Evolutionary conservation across 768 basidiomycete genomes (phyloP).

Genomic region (Trichaptum fuscoviolaceum): DNA sequence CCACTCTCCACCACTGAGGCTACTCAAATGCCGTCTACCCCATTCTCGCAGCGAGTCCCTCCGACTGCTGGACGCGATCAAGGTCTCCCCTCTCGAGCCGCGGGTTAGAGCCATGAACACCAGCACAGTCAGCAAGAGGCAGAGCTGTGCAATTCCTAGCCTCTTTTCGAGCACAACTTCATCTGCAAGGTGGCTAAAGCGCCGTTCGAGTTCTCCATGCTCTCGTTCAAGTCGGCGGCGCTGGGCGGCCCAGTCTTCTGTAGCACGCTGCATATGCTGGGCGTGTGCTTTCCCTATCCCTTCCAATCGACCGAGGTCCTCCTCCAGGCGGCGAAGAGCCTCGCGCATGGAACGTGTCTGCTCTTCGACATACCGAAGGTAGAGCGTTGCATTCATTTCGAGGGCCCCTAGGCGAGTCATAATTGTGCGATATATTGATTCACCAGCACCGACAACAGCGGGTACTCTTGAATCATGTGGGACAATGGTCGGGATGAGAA

Average conservation of each 20-base stretch:
- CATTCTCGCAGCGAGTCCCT: constrained; percentile 40
- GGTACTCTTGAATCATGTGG: constrained; percentile 9
- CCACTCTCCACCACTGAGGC: constrained; percentile 46
- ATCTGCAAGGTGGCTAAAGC: constrained; percentile 69
- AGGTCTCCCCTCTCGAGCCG: constrained; percentile 43
- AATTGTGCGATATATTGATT: constrained; percentile 94
- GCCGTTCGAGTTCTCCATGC: constrained; percentile 58
- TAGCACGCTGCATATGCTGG: constrained; percentile 55
- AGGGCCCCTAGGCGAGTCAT: constrained; percentile 86
- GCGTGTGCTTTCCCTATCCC: constrained; percentile 68
- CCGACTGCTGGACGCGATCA: constrained; percentile 8
- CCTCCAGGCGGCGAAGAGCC: constrained; percentile 65
- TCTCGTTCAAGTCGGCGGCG: constrained; percentile 63
- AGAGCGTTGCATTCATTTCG: constrained; percentile 83
- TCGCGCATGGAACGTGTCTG: constrained; percentile 75
- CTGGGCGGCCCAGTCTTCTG: constrained; percentile 67
- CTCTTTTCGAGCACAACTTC: constrained; percentile 91
- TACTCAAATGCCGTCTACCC: constrained; percentile 49
- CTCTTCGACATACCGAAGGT: constrained; percentile 83
- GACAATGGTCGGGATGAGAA: constrained; percentile 9
- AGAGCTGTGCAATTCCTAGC: constrained; percentile 82
- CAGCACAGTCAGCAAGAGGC: constrained; percentile 75
- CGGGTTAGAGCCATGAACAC: constrained; percentile 85
- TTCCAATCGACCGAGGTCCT: constrained; percentile 74
- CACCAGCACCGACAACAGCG: constrained; percentile 42